These are phyloP conservation scores for Monilinia fructicola DNA, from an alignment of 2,329 filamentous ascomycete genomes.

Conservation along the genomic window DNA sequence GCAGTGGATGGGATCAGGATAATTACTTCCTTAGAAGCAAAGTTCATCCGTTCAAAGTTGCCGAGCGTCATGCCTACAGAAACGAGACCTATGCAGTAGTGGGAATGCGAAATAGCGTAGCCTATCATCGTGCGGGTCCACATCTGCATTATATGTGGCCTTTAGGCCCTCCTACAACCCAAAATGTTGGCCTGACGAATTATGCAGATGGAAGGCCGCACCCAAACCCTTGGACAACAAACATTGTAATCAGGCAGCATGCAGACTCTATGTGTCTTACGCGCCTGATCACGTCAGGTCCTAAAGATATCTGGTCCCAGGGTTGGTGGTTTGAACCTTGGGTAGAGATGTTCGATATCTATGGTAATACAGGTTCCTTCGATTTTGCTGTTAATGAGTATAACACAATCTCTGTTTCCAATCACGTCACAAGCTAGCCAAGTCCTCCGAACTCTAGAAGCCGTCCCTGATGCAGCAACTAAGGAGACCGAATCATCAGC, in stretches of 20 bases:
- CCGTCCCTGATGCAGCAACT: background rate
- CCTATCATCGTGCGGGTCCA: background rate
- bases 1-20: constrained; percentile 6
- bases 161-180: background rate
- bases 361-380: constrained; percentile 1
- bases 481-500: background rate
- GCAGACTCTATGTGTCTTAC: constrained; percentile 1
- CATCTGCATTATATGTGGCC: constrained; percentile 3
- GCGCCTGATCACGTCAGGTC: background rate
- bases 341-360: background rate
- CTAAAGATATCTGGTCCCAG: background rate
- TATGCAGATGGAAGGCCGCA: background rate
- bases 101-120: background rate
- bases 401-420: background rate
- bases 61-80: background rate
- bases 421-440: background rate
- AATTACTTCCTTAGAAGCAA: constrained; percentile 17
- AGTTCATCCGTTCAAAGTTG: background rate
- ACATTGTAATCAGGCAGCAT: constrained; percentile 3
- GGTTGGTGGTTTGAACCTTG: background rate
- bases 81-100: background rate
- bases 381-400: background rate
- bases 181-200: background rate
- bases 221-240: background rate
- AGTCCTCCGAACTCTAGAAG: background rate